Evolutionary conservation across 2,329 filamentous ascomycete species (phyloP).

Genomic region (Ophiostoma perfectum): DNA sequence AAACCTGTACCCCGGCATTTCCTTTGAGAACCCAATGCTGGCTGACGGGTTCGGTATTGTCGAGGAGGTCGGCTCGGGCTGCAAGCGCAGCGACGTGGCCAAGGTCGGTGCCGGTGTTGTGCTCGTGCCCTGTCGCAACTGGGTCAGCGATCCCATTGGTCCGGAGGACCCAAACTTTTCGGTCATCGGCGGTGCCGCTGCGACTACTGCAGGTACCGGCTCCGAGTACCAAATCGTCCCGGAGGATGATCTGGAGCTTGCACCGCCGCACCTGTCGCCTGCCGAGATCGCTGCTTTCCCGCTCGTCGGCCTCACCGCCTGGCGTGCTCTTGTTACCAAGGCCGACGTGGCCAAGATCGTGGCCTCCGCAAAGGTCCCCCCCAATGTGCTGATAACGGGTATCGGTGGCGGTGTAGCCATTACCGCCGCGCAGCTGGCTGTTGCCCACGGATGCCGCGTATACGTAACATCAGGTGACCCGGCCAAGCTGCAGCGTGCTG

Average conservation of each 20-base stretch:
- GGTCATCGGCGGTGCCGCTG: conserved; percentile 64
- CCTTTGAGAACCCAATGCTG: conserved; percentile 71
- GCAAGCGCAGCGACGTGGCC: conserved; percentile 36
- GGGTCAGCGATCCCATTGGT: conserved; percentile 64
- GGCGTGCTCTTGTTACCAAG: conserved; percentile 80
- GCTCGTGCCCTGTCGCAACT: conserved; percentile 71
- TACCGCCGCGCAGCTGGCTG: conserved; percentile 72
- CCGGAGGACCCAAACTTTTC: conserved; percentile 63
- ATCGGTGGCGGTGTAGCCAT: conserved; percentile 91
- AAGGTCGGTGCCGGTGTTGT: conserved; percentile 64
- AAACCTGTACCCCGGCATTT: conserved; percentile 80
- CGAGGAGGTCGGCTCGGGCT: conserved; percentile 52
- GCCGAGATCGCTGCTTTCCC: conserved; percentile 79
- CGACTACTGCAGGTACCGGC: conserved; percentile 63
- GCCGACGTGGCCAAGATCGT: conserved; percentile 29
- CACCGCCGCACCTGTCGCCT: conserved; percentile 64
- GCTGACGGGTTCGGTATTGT: conserved; percentile 79
- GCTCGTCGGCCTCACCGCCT: conserved; percentile 79
- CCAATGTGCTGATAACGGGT: conserved; percentile 79
- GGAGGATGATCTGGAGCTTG: conserved; percentile 67
- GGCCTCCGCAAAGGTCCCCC: conserved; percentile 39
- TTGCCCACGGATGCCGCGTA: conserved; percentile 68
- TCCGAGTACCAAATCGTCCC: conserved; percentile 67
- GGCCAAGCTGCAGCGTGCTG: conserved; percentile 70
- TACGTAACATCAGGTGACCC: conserved; percentile 72